Percentiles rank a stretch among this genome's conserved stretches.
Conservation (phyloP, 345 rosid species). For the Erucastrum elatum region DNA sequence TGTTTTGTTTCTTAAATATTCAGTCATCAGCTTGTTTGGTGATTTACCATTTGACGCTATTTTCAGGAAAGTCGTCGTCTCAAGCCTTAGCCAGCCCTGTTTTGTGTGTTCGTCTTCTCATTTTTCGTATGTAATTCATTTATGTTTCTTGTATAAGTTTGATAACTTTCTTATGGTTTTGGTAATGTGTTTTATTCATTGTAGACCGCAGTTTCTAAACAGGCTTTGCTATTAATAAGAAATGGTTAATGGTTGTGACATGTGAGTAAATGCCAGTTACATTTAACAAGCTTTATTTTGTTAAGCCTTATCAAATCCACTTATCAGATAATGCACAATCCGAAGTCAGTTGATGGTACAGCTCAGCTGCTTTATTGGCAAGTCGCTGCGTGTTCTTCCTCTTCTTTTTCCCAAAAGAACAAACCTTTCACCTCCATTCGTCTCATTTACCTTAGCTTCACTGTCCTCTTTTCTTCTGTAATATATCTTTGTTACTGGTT, state of each 20-base stretch:
- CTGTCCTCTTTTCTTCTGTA: too few relatives aligned
- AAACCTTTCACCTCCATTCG: too few relatives aligned
- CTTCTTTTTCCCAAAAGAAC: too few relatives aligned
- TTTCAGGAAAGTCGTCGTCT: slow-evolving; percentile 13
- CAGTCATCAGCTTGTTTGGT: slow-evolving; percentile 12
- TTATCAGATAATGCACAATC: too few relatives aligned
- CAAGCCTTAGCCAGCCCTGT: slow-evolving; percentile 28
- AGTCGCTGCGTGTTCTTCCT: too few relatives aligned
- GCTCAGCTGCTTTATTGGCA: too few relatives aligned
- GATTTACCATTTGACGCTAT: neutral
- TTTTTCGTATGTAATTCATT: neutral
- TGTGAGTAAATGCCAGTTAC: neutral
- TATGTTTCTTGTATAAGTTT: neutral
- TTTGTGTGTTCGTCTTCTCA: slow-evolving; percentile 18
- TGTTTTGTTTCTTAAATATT: neutral
- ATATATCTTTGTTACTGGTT: too few relatives aligned
- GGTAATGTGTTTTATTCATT: neutral
- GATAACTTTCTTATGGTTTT: neutral
- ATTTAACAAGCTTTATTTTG: neutral
- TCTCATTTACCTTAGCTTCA: too few relatives aligned
- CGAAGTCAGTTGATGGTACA: too few relatives aligned
- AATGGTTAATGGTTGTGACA: neutral
- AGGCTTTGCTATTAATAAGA: neutral
- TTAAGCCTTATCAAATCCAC: too few relatives aligned
- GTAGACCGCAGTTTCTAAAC: neutral